Percentiles rank a stretch among this genome's conserved stretches.
These are phyloP conservation scores for Hemileia vastatrix DNA, from an alignment of 1,284 basidiomycete species.

Conservation along the genomic window DNA sequence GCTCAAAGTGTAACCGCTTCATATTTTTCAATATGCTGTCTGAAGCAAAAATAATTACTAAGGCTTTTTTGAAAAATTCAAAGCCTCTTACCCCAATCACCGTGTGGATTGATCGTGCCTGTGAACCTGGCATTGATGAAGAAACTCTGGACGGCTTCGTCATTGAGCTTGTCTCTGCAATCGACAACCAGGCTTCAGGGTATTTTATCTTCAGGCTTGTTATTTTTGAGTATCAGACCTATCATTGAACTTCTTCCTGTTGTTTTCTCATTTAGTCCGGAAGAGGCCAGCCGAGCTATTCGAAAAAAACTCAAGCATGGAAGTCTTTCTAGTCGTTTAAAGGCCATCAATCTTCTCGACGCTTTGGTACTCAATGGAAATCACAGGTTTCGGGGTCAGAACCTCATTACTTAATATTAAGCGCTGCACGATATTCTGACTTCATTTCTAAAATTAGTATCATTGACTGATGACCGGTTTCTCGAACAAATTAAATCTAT, in stretches of 20 bases:
- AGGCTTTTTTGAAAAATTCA: no score
- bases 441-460: neutral
- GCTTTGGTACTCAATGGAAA: slow-evolving; percentile 10
- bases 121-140: neutral
- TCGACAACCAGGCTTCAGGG: slow-evolving; percentile 6
- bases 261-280: neutral
- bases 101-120: slow-evolving; percentile 6
- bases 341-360: slow-evolving; percentile 2
- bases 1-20: no score
- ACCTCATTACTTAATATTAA: neutral
- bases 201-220: no score
- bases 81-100: slow-evolving; percentile 1
- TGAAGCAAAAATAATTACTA: no score
- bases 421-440: neutral
- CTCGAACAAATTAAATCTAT: slow-evolving; percentile 2
- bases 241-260: neutral
- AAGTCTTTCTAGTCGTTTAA: neutral
- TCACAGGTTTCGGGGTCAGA: slow-evolving; percentile 1
- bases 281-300: slow-evolving; percentile 17
- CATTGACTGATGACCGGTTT: slow-evolving; percentile 2
- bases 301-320: slow-evolving; percentile 19
- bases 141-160: slow-evolving; percentile 3
- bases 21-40: no score
- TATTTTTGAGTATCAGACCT: neutral
- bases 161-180: slow-evolving; percentile 5